Base-by-base conservation (phyloP, 2,329 filamentous ascomycete species). In the Neofusicoccum cordaticola region DNA sequence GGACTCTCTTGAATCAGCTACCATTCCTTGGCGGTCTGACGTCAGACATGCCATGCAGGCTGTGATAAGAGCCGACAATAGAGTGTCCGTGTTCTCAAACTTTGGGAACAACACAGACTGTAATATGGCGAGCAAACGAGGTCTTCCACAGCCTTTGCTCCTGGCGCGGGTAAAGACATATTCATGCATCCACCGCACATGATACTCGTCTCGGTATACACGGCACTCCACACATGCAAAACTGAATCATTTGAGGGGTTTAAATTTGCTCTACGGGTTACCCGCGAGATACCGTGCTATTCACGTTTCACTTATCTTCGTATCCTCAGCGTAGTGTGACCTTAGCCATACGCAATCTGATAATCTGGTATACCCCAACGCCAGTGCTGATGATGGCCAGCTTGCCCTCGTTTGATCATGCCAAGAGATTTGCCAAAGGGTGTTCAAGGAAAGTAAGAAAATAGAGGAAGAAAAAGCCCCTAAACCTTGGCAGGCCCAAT, bases 301-400 rank as follows among this genome's bases (percentile, higher is more conserved):
- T 44, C 19, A 17, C 41, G 17, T 37, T 37, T 60, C 27, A 60
- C 56, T 60, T 60, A 60, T 60, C 9, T 37, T 45, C 41, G 27
- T 37, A 47, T 47, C 41, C n/a, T 37, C 42, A 44, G 53, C 22
- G 22, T 57, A 45, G 53, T 47, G 41, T 37, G 41, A 47, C 15
- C 42, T 41, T 35, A 34, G 31, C n/a, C 41, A 17, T 13, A 60
- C 56, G 22, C 42, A 35, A 19, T 60, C 56, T 60, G 42, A 22
- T 57, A 42, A 42, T 34, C 31, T 57, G 52, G 56, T 60, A 60
- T 60, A 47, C 56, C 56, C 56, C 56, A 60, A 60, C 56, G 56
- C 56, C 56, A n/a, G 41, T 45, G 41, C 42, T 60, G 31, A 11
- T 17, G 42, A 47, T 17, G n/a, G 42, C 19, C 50, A 37, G 27